A percentile compares a stretch with the other conserved stretches of the same genome.
Evolutionary conservation across 768 basidiomycete species (phyloP).

Genomic region (Filobasidium floriforme): DNA sequence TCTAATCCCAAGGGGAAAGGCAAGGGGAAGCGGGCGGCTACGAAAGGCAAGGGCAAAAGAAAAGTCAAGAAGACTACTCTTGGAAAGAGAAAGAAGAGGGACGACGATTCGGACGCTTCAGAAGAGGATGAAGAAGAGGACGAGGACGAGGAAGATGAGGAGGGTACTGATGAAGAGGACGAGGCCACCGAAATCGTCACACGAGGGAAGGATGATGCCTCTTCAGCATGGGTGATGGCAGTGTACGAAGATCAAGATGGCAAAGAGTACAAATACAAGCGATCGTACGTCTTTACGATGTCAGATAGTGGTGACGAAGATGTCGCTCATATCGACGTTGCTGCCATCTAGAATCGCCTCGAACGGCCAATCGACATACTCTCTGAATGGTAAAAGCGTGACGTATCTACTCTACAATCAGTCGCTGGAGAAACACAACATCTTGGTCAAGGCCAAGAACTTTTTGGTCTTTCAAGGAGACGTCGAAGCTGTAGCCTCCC

Average conservation of each 20-base stretch:
- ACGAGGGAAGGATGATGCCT: slow-evolving; percentile 73
- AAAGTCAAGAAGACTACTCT: slow-evolving; percentile 11
- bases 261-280: slow-evolving; percentile 82
- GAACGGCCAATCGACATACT: slow-evolving; percentile 82
- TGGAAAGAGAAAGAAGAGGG: slow-evolving; percentile 26
- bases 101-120: slow-evolving; percentile 19
- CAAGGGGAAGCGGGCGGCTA: slow-evolving; percentile 5
- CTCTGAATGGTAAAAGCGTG: slow-evolving; percentile 69
- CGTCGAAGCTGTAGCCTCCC: slow-evolving; percentile 93
- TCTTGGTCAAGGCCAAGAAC: slow-evolving; percentile 98
- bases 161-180: slow-evolving; percentile 47
- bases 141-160: slow-evolving; percentile 46
- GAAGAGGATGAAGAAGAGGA: slow-evolving; percentile 46
- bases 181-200: slow-evolving; percentile 51
- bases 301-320: neutral
- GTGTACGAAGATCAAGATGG: slow-evolving; percentile 68
- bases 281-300: slow-evolving; percentile 63
- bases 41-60: neutral
- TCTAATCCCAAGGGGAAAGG: slow-evolving; percentile 2
- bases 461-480: slow-evolving; percentile 99
- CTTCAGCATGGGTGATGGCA: slow-evolving; percentile 92
- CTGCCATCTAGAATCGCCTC: slow-evolving; percentile 63
- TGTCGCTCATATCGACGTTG: slow-evolving; percentile 7
- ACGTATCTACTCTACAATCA: slow-evolving; percentile 83
- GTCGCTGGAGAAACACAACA: slow-evolving; percentile 78